phyloP scores from a whole-genome alignment of 2,329 filamentous ascomycete genomes.

The Lomentospora prolificans region DNA sequence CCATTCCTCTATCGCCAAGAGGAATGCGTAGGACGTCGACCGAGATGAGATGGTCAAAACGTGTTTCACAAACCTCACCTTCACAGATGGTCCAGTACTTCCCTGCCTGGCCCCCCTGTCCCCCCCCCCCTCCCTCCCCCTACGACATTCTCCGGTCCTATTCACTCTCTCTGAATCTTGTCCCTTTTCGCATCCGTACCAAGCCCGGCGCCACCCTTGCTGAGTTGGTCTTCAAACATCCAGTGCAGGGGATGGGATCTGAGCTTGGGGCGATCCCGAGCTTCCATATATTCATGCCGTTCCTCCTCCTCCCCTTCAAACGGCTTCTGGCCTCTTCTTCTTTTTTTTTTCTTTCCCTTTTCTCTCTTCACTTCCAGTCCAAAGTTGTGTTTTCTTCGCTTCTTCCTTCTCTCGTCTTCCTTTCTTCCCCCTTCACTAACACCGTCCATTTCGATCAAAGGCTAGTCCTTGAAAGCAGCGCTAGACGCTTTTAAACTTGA shows the following conservation, averaged over 20 bases:
- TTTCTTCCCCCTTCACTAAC: constrained; percentile 11
- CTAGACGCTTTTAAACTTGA: constrained; percentile 29
- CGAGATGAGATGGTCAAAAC: constrained; percentile 10
- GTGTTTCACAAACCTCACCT: constrained; percentile 8
- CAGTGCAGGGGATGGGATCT: constrained; percentile 8
- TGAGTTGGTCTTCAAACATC: constrained; percentile 7
- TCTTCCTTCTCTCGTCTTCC: constrained; percentile 7
- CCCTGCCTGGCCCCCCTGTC: too few species aligned
- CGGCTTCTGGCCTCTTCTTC: constrained; percentile 19
- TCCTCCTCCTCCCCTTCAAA: constrained; percentile 14
- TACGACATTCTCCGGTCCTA: neutral
- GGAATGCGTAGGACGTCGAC: too few species aligned
- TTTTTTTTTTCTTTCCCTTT: constrained; percentile 21
- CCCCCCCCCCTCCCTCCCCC: neutral
- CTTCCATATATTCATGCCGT: constrained; percentile 33
- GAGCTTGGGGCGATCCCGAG: constrained; percentile 9
- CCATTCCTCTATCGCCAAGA: too few species aligned
- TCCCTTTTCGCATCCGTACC: constrained; percentile 1
- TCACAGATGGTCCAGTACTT: neutral
- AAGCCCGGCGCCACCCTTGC: constrained; percentile 6
- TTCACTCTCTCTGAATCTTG: too few species aligned
- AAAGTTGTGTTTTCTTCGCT: constrained; percentile 13
- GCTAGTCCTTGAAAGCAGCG: constrained; percentile 40
- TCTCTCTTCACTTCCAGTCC: constrained; percentile 19
- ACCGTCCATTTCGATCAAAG: constrained; percentile 17